These are phyloP conservation scores for Boletus rufocinnamomeus DNA, from an alignment of 768 basidiomycete genomes.

Conservation along the genomic window DNA sequence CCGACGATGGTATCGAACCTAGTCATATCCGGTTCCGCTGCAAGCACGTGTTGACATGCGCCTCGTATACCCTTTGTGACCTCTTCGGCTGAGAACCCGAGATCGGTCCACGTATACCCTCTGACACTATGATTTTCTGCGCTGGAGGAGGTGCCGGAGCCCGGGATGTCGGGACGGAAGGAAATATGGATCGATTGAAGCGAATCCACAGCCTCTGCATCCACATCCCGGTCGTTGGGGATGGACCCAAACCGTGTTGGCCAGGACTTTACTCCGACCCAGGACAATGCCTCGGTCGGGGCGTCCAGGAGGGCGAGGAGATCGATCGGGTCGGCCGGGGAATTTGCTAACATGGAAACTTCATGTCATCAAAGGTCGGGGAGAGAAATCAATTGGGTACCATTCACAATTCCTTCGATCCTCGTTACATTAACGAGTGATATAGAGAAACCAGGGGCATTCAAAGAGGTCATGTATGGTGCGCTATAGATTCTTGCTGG, in stretches of 20 bases:
- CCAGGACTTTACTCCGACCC: conserved; percentile 42
- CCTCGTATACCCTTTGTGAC: conserved; percentile 14
- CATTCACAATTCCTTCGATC: conserved; percentile 15
- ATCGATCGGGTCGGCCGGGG: conserved; percentile 21
- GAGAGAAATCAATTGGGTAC: background rate
- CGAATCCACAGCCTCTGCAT: conserved; percentile 8
- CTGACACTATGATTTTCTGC: too few species aligned
- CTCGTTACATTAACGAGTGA: conserved; percentile 51
- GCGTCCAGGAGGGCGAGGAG: conserved; percentile 43
- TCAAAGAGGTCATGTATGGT: conserved; percentile 60
- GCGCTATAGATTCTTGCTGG: conserved; percentile 48
- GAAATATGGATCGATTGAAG: conserved; percentile 6
- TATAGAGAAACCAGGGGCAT: conserved; percentile 60
- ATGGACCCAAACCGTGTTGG: background rate
- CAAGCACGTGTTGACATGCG: conserved; percentile 46
- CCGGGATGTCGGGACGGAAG: background rate
- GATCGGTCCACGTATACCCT: conserved; percentile 9
- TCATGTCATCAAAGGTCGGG: background rate
- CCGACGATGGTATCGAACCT: conserved; percentile 60
- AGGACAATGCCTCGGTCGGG: conserved; percentile 44
- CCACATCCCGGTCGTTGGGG: background rate
- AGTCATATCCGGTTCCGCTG: conserved; percentile 53
- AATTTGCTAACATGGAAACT: background rate
- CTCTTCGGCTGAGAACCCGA: conserved; percentile 16
- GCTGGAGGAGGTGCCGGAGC: background rate